Conservation (phyloP, 2,329 filamentous ascomycete genomes). For the Nemania abortiva region DNA sequence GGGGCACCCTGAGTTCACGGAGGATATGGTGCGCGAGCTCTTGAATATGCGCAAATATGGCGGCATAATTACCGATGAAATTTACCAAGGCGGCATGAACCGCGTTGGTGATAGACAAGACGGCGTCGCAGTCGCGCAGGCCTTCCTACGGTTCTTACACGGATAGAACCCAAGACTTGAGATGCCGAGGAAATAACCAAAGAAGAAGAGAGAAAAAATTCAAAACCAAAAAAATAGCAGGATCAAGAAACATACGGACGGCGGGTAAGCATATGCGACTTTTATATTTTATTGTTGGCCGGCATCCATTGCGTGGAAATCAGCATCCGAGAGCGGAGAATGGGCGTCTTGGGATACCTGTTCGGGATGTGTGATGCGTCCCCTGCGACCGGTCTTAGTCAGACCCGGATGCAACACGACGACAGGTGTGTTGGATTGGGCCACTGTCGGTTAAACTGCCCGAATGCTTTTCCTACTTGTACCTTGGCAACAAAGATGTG, state of each 20-base stretch:
- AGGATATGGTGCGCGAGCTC: conserved; percentile 77
- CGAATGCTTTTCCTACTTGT: background rate
- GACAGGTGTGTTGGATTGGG: conserved; percentile 15
- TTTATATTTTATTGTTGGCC: conserved; percentile 24
- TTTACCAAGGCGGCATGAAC: conserved; percentile 75
- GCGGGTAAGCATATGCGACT: conserved; percentile 23
- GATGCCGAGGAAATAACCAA: background rate
- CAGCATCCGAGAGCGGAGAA: conserved; percentile 24
- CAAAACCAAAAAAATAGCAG: background rate
- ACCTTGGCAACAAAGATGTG: conserved; percentile 15
- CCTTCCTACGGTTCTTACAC: conserved; percentile 81
- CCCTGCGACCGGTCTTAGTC: conserved; percentile 37
- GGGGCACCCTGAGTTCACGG: conserved; percentile 87
- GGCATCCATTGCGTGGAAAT: conserved; percentile 1
- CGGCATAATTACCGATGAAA: conserved; percentile 77
- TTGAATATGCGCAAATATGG: conserved; percentile 71
- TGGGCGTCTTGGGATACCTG: conserved; percentile 12
- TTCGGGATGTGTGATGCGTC: conserved; percentile 15
- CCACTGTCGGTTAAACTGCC: conserved; percentile 16
- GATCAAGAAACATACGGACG: conserved; percentile 1
- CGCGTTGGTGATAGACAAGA: conserved; percentile 79
- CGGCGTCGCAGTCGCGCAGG: conserved; percentile 78
- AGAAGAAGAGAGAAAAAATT: conserved; percentile 1
- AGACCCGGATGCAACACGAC: conserved; percentile 36
- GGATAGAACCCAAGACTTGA: conserved; percentile 57